Evolutionary conservation across 225 moss, liverwort and hornwort species (phyloP).

Genomic region (Marchantia paleacea): DNA sequence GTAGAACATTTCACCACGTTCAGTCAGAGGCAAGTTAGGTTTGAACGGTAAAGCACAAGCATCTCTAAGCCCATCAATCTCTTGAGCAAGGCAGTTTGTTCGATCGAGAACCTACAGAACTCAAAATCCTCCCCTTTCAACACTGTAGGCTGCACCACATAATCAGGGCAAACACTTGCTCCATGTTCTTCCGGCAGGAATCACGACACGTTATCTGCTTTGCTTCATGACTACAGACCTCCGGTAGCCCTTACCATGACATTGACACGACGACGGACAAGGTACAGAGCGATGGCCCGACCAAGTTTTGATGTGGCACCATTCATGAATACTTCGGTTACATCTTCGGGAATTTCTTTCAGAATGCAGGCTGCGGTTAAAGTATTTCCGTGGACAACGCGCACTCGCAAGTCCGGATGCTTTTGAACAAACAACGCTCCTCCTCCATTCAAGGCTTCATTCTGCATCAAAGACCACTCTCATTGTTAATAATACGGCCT

Average conservation of each 20-base stretch:
- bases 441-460: conserved; percentile 81
- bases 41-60: neutral
- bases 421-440: conserved; percentile 67
- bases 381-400: conserved; percentile 68
- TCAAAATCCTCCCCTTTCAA: no score
- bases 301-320: conserved; percentile 68
- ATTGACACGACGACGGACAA: conserved; percentile 58
- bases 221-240: neutral
- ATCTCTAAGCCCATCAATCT: neutral
- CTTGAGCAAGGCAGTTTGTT: no score
- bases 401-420: conserved; percentile 48
- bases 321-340: conserved; percentile 58
- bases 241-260: conserved; percentile 49
- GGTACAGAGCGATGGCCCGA: conserved; percentile 59
- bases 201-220: no score
- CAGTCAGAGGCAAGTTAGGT: no score
- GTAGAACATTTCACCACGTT: no score
- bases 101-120: no score
- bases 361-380: conserved; percentile 62
- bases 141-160: no score
- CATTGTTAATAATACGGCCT: neutral
- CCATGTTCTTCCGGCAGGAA: no score
- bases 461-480: conserved; percentile 34
- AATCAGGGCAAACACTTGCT: no score
- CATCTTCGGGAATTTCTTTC: conserved; percentile 41